These are phyloP conservation scores for Abortiporus biennis DNA, from an alignment of 1,284 basidiomycete species.

Conservation along the genomic window DNA sequence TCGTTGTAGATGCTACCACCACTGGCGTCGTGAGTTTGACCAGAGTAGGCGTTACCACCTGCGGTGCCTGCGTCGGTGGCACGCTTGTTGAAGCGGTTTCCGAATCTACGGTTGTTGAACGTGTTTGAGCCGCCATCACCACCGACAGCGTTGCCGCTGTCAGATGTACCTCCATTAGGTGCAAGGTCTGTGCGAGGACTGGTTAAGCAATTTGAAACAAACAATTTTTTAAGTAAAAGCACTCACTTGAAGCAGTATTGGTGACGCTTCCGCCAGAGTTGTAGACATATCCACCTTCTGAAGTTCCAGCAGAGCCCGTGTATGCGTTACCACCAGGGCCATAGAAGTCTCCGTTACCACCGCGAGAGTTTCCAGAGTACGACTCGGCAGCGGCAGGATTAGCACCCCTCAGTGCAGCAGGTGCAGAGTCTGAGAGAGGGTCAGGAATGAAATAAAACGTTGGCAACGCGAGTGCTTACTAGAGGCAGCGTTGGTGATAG, in stretches of 20 bases:
- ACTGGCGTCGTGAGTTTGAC: constrained; percentile 6
- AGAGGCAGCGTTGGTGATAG: constrained; percentile 11
- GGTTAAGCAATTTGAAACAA: background rate
- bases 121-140: constrained; percentile 19
- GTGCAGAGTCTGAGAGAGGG: background rate
- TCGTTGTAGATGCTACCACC: constrained; percentile 14
- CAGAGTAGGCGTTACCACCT: constrained; percentile 13
- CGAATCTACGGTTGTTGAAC: too few species aligned
- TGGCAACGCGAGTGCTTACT: constrained; percentile 13
- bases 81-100: constrained; percentile 9
- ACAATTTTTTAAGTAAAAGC: background rate
- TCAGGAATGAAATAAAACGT: background rate
- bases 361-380: constrained; percentile 19
- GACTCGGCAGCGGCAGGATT: constrained; percentile 19
- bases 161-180: constrained; percentile 18
- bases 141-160: constrained; percentile 20
- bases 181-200: constrained; percentile 18
- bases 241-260: constrained; percentile 14
- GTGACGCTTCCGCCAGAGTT: constrained; percentile 12
- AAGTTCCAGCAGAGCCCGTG: constrained; percentile 19
- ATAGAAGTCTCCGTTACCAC: constrained; percentile 19
- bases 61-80: constrained; percentile 9
- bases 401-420: background rate
- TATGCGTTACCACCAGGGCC: constrained; percentile 27
- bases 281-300: constrained; percentile 18